Conservation (phyloP, 2,329 filamentous ascomycete species). For the Verticillium isaacii region DNA sequence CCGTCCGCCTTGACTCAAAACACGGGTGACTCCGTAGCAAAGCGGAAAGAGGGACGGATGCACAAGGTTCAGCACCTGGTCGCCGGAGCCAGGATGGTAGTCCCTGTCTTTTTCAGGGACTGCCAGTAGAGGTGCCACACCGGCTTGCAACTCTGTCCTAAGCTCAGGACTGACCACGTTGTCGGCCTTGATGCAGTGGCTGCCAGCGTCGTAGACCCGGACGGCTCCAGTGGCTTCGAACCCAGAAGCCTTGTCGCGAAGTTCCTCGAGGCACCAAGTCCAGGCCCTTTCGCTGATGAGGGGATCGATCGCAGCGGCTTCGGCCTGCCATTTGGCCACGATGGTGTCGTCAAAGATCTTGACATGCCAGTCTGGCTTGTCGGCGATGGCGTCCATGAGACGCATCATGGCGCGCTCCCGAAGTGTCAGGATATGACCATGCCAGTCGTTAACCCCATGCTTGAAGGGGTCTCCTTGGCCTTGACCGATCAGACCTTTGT, state of each 20-base stretch:
- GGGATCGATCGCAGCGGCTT: conserved; percentile 1
- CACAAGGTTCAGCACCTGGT: conserved; percentile 56
- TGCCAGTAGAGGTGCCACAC: conserved; percentile 43
- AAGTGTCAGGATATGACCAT: conserved; percentile 5
- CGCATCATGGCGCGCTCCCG: conserved; percentile 18
- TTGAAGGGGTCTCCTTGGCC: background rate
- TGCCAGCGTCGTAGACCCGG: conserved; percentile 25
- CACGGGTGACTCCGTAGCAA: conserved; percentile 42
- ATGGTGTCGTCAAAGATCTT: conserved; percentile 19
- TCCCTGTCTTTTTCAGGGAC: conserved; percentile 46
- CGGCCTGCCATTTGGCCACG: conserved; percentile 17
- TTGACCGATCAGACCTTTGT: background rate
- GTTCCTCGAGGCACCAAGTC: conserved; percentile 23
- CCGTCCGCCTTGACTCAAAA: conserved; percentile 17
- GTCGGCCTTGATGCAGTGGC: conserved; percentile 30
- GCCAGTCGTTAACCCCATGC: background rate
- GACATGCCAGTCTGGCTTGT: conserved; percentile 20
- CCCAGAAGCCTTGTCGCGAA: conserved; percentile 24
- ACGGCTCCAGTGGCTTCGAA: conserved; percentile 26
- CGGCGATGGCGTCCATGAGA: conserved; percentile 20
- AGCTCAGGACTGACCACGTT: conserved; percentile 17
- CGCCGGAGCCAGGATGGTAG: conserved; percentile 56
- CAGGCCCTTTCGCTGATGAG: conserved; percentile 1
- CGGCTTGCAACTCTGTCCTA: conserved; percentile 31
- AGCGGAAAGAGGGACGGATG: conserved; percentile 62